phyloP scores from a whole-genome alignment of 306 rosid species.

The Rubus idaeus region DNA sequence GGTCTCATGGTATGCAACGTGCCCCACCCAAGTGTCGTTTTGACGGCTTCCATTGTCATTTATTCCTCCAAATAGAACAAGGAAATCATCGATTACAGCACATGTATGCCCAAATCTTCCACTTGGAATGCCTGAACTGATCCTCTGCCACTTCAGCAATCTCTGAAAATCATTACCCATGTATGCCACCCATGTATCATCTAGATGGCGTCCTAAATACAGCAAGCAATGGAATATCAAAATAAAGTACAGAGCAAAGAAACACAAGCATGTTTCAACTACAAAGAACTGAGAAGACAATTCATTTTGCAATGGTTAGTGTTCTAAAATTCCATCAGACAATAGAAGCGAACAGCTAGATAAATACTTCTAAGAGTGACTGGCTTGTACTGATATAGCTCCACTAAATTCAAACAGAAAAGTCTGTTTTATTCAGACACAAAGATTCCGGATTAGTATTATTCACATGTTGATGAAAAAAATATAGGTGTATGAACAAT shows the following conservation, averaged over 20 bases:
- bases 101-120: constrained; percentile 94
- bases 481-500: background rate
- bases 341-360: background rate
- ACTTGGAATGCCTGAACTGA: constrained; percentile 76
- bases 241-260: constrained; percentile 16
- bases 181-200: constrained; percentile 88
- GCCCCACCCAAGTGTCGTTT: constrained; percentile 89
- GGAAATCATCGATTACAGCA: constrained; percentile 57
- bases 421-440: background rate
- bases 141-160: constrained; percentile 69
- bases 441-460: background rate
- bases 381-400: background rate
- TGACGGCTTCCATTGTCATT: constrained; percentile 84
- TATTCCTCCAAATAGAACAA: constrained; percentile 91
- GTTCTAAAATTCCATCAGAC: background rate
- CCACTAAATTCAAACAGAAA: background rate
- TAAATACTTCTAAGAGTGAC: background rate
- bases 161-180: constrained; percentile 53
- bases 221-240: constrained; percentile 20
- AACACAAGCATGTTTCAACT: background rate
- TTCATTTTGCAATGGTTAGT: background rate
- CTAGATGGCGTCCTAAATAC: constrained; percentile 78
- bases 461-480: background rate
- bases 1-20: constrained; percentile 47
- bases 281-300: constrained; percentile 2